phyloP scores from a whole-genome alignment of 345 rosid species.

The Salix koriyanagi region DNA sequence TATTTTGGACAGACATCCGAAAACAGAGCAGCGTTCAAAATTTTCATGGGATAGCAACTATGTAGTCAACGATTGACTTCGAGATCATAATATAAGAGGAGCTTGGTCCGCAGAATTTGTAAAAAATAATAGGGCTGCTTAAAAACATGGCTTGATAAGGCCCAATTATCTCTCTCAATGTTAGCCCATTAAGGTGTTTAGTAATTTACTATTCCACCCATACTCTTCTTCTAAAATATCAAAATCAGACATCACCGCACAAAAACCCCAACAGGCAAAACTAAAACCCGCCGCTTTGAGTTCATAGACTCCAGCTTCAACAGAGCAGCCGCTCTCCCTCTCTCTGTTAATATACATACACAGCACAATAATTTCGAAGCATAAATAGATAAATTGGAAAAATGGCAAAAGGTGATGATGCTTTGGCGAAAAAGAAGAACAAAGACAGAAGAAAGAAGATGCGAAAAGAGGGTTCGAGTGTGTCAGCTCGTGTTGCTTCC shows the following conservation, averaged over 20 bases:
- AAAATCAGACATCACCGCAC: background rate
- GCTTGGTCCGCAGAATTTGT: too few species aligned
- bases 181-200: background rate
- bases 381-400: background rate
- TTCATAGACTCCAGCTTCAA: background rate
- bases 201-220: background rate
- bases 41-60: too few species aligned
- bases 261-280: background rate
- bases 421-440: conserved; percentile 55
- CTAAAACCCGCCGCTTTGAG: background rate
- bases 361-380: background rate
- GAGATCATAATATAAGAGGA: too few species aligned
- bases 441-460: conserved; percentile 57
- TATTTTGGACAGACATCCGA: too few species aligned
- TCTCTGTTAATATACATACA: background rate
- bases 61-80: too few species aligned
- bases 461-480: conserved; percentile 33
- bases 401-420: conserved; percentile 84
- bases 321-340: background rate
- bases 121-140: too few species aligned
- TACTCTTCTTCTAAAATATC: background rate
- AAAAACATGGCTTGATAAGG: too few species aligned
- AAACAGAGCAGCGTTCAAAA: too few species aligned
- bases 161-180: too few species aligned
- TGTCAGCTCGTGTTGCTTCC: conserved; percentile 71